Percentiles rank a stretch among this genome's conserved stretches.
These are phyloP conservation scores for Nigrograna mackinnonii DNA, from an alignment of 2,329 filamentous ascomycete genomes.

Conservation along the genomic window DNA sequence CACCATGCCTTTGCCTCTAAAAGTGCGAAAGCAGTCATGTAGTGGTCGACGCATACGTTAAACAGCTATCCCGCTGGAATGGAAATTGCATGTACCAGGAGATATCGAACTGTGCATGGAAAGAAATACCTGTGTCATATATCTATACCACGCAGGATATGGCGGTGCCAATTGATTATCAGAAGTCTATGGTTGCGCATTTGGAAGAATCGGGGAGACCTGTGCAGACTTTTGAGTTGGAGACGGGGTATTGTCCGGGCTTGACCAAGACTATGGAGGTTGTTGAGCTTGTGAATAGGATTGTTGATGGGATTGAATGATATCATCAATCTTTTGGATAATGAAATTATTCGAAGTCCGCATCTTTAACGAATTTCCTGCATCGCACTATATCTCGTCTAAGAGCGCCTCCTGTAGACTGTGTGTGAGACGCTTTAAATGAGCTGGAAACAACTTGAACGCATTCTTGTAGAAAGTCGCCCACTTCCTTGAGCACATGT, in stretches of 20 bases:
- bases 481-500: too few species aligned
- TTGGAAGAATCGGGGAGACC: constrained; percentile 9
- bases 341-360: too few species aligned
- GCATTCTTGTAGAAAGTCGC: too few species aligned
- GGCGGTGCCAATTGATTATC: constrained; percentile 13
- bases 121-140: constrained; percentile 13
- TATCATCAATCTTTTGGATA: too few species aligned
- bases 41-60: too few species aligned
- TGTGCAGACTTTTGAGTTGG: constrained; percentile 10
- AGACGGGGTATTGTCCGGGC: constrained; percentile 12
- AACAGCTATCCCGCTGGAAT: constrained; percentile 15
- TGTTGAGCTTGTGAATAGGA: constrained; percentile 5
- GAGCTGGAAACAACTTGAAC: too few species aligned
- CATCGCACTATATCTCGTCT: too few species aligned
- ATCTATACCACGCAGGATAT: constrained; percentile 11
- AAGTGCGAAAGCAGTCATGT: too few species aligned
- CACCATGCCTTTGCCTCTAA: constrained; percentile 10
- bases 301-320: too few species aligned
- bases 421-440: too few species aligned
- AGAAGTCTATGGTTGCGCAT: constrained; percentile 9
- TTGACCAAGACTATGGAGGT: constrained; percentile 10
- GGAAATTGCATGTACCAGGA: constrained; percentile 10
- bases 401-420: too few species aligned
- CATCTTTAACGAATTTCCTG: too few species aligned
- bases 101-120: constrained; percentile 7